These are phyloP conservation scores for Moricandia moricandioides DNA, from an alignment of 345 rosid species.

Conservation along the genomic window DNA sequence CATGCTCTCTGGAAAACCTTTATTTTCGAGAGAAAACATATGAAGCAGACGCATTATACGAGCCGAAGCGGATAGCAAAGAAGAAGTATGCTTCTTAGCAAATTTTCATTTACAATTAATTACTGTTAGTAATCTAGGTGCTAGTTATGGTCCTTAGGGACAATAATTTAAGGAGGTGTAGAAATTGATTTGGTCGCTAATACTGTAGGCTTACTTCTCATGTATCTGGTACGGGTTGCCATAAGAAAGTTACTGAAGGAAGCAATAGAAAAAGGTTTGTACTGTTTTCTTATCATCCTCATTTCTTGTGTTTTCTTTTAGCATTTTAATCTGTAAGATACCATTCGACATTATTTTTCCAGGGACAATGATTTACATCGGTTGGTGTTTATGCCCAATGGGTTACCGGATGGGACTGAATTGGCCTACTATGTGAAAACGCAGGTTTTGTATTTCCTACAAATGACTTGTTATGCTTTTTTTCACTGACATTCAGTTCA, in stretches of 20 bases:
- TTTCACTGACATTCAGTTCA: not conserved
- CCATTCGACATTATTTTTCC: slow-evolving; percentile 13
- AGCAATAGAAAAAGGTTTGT: slow-evolving; percentile 65
- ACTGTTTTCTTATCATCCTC: slow-evolving; percentile 12
- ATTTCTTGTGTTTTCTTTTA: not conserved
- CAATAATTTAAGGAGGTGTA: not conserved
- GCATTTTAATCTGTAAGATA: slow-evolving; percentile 7
- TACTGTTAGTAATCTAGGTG: not conserved
- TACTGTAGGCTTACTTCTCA: slow-evolving; percentile 50
- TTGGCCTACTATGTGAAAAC: slow-evolving; percentile 83
- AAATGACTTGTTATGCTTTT: not conserved
- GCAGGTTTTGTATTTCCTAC: slow-evolving; percentile 50
- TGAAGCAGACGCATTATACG: slow-evolving; percentile 36
- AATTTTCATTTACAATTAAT: slow-evolving; percentile 2
- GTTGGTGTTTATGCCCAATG: slow-evolving; percentile 87
- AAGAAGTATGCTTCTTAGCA: slow-evolving; percentile 47
- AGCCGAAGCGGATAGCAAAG: slow-evolving; percentile 49
- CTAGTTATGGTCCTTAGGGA: not conserved
- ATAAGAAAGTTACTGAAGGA: slow-evolving; percentile 65
- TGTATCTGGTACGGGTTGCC: slow-evolving; percentile 39
- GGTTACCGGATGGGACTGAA: slow-evolving; percentile 91
- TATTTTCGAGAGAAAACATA: slow-evolving; percentile 33
- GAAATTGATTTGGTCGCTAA: slow-evolving; percentile 9
- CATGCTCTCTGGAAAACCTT: slow-evolving; percentile 33
- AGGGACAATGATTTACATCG: slow-evolving; percentile 98